These are phyloP conservation scores for Phymatotrichopsis omnivora DNA, from an alignment of 2,329 filamentous ascomycete species.

Conservation along the genomic window DNA sequence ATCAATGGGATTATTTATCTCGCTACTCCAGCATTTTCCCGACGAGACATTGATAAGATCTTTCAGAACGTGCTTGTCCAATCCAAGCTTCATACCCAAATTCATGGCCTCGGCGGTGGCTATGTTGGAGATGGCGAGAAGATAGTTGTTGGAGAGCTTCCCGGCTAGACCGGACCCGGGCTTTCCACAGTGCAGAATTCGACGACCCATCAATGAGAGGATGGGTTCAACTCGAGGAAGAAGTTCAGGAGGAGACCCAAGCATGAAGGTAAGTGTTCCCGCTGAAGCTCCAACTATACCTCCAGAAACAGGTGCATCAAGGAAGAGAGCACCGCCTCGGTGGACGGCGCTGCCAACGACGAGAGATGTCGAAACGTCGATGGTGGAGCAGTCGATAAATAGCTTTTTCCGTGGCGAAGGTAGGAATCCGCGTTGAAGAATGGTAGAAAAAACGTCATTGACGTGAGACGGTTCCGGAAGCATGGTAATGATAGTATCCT, in stretches of 20 bases:
- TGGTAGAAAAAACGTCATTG: conserved; percentile 65
- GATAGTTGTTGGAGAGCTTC: conserved; percentile 95
- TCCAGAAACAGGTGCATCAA: conserved; percentile 95
- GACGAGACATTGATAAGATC: conserved; percentile 88
- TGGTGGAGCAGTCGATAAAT: conserved; percentile 95
- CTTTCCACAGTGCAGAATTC: conserved; percentile 79
- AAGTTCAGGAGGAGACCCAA: conserved; percentile 47
- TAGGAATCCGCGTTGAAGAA: conserved; percentile 46
- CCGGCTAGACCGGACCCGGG: conserved; percentile 70
- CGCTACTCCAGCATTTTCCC: conserved; percentile 90
- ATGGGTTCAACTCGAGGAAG: conserved; percentile 57
- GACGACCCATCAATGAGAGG: conserved; percentile 73
- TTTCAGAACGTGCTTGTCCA: conserved; percentile 57
- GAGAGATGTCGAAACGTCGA: conserved; percentile 77
- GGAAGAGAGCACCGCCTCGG: conserved; percentile 52
- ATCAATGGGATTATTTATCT: conserved; percentile 88
- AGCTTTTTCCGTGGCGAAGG: conserved; percentile 44
- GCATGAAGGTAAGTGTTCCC: conserved; percentile 90
- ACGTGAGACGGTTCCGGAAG: conserved; percentile 86
- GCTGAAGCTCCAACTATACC: conserved; percentile 84
- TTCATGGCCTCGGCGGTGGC: conserved; percentile 58
- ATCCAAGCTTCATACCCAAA: conserved; percentile 50
- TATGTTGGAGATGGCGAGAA: conserved; percentile 86
- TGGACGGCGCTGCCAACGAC: conserved; percentile 63
- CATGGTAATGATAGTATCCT: conserved; percentile 82